Percentiles rank a stretch among this genome's conserved stretches.
These are phyloP conservation scores for Diophrys appendiculata DNA, from an alignment of 73 alveolate species.

Conservation along the genomic window DNA sequence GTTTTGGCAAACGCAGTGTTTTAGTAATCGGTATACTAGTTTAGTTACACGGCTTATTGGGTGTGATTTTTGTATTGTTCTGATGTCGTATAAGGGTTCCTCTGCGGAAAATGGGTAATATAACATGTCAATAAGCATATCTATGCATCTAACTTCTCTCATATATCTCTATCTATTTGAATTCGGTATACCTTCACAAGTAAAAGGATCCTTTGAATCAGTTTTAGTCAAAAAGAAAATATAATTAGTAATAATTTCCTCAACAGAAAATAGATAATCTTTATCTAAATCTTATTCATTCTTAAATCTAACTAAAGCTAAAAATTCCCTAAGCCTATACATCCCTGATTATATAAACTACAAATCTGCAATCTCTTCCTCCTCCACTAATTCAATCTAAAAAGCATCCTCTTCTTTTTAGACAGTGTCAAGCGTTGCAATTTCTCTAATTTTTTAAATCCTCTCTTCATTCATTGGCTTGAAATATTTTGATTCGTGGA, in stretches of 20 bases:
- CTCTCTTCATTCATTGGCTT: not conserved
- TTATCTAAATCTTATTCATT: not conserved
- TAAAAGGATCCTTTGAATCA: slow-evolving; percentile 34
- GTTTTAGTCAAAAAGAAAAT: slow-evolving; percentile 29
- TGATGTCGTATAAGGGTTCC: not conserved
- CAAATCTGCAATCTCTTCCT: slow-evolving; percentile 23
- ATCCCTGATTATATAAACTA: slow-evolving; percentile 28
- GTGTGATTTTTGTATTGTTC: not conserved
- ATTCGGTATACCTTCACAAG: slow-evolving; percentile 29
- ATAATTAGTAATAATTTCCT: not conserved
- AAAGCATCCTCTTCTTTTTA: slow-evolving; percentile 64
- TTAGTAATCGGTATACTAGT: slow-evolving; percentile 17
- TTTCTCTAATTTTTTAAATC: not conserved
- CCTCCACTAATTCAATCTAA: slow-evolving; percentile 16
- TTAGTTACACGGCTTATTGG: not conserved
- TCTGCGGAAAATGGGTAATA: slow-evolving; percentile 9
- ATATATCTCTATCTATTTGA: slow-evolving; percentile 9
- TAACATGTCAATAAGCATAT: slow-evolving; percentile 22
- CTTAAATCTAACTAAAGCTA: slow-evolving; percentile 14
- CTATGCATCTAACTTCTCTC: slow-evolving; percentile 30
- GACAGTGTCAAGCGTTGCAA: not conserved
- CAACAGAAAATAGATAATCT: slow-evolving; percentile 8
- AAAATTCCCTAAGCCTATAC: slow-evolving; percentile 20
- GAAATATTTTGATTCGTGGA: not conserved
- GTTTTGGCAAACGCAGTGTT: slow-evolving; percentile 23